Conservation (phyloP, 2,329 filamentous ascomycete species). For the Parastagonospora nodorum region DNA sequence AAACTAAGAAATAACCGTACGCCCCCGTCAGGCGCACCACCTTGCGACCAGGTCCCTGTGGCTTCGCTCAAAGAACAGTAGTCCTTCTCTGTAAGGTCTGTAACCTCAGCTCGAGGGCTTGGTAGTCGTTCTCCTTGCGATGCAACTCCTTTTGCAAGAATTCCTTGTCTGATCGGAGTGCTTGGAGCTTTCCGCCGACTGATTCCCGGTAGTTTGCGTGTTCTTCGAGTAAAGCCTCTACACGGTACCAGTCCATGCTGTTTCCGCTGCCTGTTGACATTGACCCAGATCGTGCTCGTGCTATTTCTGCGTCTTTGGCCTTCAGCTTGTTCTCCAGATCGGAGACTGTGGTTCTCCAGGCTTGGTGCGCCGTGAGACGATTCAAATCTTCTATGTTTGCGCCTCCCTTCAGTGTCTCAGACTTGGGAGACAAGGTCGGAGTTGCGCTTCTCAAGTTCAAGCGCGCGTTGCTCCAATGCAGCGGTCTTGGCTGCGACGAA, state of each 20-base stretch:
- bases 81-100: slow-evolving; percentile 37
- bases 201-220: slow-evolving; percentile 46
- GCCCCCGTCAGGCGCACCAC: too few relatives aligned
- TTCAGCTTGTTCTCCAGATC: slow-evolving; percentile 37
- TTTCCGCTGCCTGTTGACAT: slow-evolving; percentile 1
- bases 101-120: slow-evolving; percentile 44
- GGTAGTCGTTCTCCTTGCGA: slow-evolving; percentile 47
- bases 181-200: slow-evolving; percentile 44
- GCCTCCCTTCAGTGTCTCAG: slow-evolving; percentile 32
- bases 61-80: slow-evolving; percentile 8
- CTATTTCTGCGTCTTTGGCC: slow-evolving; percentile 37
- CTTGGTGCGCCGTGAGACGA: slow-evolving; percentile 41
- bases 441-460: slow-evolving; percentile 50
- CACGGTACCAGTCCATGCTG: slow-evolving; percentile 37
- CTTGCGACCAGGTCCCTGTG: background rate
- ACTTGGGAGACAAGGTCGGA: slow-evolving; percentile 41
- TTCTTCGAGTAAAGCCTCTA: slow-evolving; percentile 49
- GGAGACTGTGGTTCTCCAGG: slow-evolving; percentile 41
- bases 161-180: slow-evolving; percentile 49
- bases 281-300: slow-evolving; percentile 15
- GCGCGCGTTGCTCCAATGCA: slow-evolving; percentile 49
- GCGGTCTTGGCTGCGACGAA: slow-evolving; percentile 50
- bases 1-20: too few relatives aligned
- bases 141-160: slow-evolving; percentile 45
- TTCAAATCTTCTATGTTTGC: slow-evolving; percentile 40